Evolutionary conservation across 2,329 filamentous ascomycete species (phyloP).

Genomic region (Diaporthe sp.): DNA sequence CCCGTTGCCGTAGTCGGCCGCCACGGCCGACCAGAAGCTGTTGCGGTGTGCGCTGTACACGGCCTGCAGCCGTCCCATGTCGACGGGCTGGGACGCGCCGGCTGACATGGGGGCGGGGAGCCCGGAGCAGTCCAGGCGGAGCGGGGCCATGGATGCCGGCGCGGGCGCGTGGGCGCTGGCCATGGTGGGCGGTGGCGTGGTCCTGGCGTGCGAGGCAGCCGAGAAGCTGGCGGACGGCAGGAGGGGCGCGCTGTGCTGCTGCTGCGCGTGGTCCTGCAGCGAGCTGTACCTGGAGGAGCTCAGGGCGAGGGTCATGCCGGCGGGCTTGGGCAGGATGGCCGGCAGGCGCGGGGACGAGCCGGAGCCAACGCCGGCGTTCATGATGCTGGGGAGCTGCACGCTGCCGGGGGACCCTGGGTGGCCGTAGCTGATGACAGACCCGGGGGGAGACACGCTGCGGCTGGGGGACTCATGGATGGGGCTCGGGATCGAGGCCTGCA

Average conservation of each 20-base stretch:
- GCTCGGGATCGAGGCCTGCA: constrained; percentile 59
- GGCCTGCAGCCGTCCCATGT: constrained; percentile 73
- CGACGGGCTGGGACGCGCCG: constrained; percentile 58
- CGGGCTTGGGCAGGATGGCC: constrained; percentile 75
- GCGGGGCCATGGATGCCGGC: constrained; percentile 44
- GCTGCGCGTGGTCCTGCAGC: constrained; percentile 50
- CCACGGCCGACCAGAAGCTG: constrained; percentile 79
- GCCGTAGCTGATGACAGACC: constrained; percentile 56
- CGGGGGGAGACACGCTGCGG: constrained; percentile 60
- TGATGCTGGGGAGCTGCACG: constrained; percentile 66
- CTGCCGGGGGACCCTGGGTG: constrained; percentile 53
- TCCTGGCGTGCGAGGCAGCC: constrained; percentile 30
- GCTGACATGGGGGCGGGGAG: constrained; percentile 48
- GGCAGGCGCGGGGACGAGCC: constrained; percentile 62
- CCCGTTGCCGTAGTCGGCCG: constrained; percentile 75
- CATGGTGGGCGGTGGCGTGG: constrained; percentile 48
- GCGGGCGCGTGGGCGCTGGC: constrained; percentile 39
- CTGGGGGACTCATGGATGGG: constrained; percentile 61
- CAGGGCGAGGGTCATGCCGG: constrained; percentile 57
- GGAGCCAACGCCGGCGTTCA: constrained; percentile 51
- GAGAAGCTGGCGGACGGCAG: constrained; percentile 54
- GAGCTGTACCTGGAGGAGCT: constrained; percentile 48
- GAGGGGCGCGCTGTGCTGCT: constrained; percentile 57
- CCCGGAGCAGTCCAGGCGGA: constrained; percentile 70
- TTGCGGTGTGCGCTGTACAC: constrained; percentile 77